Evolutionary conservation across 1,139 yeast genomes (phyloP).

Genomic region (Kazachstania sp.): DNA sequence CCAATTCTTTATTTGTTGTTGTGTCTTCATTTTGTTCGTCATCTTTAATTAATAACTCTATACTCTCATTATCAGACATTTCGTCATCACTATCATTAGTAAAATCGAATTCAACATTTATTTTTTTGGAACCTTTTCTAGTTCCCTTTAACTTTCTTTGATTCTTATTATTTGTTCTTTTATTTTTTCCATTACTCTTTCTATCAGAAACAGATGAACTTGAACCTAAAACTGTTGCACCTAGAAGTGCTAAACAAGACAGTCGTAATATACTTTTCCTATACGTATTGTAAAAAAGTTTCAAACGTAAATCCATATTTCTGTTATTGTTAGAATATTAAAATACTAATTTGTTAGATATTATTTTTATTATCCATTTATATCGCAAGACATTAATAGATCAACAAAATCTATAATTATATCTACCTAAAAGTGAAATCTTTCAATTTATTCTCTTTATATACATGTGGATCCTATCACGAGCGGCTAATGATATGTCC

Average conservation of each 20-base stretch:
- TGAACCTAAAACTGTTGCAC: constrained; percentile 16
- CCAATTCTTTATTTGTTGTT: background rate
- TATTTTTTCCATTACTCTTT: background rate
- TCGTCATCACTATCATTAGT: background rate
- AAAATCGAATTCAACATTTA: constrained; percentile 2
- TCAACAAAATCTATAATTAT: too few species aligned
- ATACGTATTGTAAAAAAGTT: constrained; percentile 20
- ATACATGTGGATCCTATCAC: too few species aligned
- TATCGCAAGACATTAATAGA: too few species aligned
- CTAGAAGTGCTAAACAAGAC: constrained; percentile 24
- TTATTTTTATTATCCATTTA: too few species aligned
- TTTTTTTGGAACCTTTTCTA: background rate
- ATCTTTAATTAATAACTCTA: background rate
- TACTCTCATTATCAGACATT: background rate
- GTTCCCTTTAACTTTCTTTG: background rate
- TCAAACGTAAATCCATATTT: background rate
- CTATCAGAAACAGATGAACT: constrained; percentile 1
- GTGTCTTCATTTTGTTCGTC: background rate
- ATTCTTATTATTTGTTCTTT: background rate
- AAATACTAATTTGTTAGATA: too few species aligned
- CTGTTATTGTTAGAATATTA: too few species aligned
- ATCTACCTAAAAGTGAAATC: too few species aligned
- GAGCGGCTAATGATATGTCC: too few species aligned
- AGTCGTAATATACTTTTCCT: constrained; percentile 24
- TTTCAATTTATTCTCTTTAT: too few species aligned